Percentiles rank a stretch among this genome's conserved stretches.
phyloP scores from a whole-genome alignment of 2,329 filamentous ascomycete genomes.

The Trichoderma harzianum region DNA sequence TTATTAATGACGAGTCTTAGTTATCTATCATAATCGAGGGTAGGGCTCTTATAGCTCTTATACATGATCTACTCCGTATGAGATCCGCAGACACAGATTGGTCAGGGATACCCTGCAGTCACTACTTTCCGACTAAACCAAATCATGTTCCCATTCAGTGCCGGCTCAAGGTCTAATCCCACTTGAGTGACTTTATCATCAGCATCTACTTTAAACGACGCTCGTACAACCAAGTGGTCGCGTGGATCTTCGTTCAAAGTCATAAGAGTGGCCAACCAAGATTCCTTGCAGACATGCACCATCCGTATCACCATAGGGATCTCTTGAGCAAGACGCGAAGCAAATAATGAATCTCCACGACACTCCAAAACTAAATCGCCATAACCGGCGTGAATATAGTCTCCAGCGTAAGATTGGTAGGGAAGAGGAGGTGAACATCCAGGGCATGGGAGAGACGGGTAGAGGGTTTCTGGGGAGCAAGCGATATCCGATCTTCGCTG shows the following conservation, averaged over 20 bases:
- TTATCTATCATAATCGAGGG: neutral
- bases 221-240: neutral
- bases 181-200: neutral
- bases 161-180: neutral
- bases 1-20: neutral
- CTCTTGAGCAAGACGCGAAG: neutral
- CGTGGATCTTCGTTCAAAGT: neutral
- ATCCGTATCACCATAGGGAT: neutral
- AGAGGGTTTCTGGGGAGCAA: neutral
- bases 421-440: neutral
- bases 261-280: neutral
- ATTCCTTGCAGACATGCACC: neutral
- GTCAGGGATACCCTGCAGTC: neutral
- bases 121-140: neutral
- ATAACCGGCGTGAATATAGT: neutral
- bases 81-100: neutral
- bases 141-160: neutral
- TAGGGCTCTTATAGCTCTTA: neutral
- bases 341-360: neutral
- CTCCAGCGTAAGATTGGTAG: neutral
- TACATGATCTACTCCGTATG: neutral
- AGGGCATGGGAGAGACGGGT: neutral
- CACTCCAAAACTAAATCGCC: neutral
- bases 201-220: neutral
- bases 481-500: neutral